Evolutionary conservation across 1,139 yeast species (phyloP).

Genomic region (Yamadazyma epiphylla): DNA sequence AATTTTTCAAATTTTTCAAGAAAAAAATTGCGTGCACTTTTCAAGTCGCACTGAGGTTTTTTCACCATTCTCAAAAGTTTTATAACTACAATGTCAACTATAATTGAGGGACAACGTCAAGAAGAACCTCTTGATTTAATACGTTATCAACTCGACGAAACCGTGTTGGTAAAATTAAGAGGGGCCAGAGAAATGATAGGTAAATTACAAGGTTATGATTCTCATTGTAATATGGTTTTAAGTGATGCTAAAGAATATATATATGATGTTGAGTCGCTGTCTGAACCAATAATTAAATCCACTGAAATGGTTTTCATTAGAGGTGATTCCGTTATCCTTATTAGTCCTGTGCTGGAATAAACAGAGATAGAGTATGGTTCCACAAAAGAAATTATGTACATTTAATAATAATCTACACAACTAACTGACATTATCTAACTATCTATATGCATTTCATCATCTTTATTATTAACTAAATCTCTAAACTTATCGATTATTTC

Average conservation of each 20-base stretch:
- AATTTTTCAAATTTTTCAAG: constrained; percentile 4
- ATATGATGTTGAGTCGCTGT: constrained; percentile 48
- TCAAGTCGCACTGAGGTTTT: too few species aligned
- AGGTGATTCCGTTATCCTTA: constrained; percentile 90
- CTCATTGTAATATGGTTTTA: constrained; percentile 92
- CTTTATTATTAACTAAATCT: constrained; percentile 15
- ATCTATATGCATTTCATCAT: constrained; percentile 11
- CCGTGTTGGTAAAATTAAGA: constrained; percentile 82
- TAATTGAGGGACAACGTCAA: constrained; percentile 28
- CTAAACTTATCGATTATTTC: constrained; percentile 25
- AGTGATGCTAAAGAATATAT: constrained; percentile 91
- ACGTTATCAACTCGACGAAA: constrained; percentile 82
- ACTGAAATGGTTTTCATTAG: constrained; percentile 93
- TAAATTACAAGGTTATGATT: constrained; percentile 88
- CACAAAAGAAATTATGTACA: too few species aligned
- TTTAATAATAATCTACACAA: too few species aligned
- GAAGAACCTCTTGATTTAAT: constrained; percentile 81
- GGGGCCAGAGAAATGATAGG: constrained; percentile 96
- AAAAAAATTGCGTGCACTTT: constrained; percentile 1
- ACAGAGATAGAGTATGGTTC: too few species aligned
- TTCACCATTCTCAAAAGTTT: too few species aligned
- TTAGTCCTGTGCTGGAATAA: constrained; percentile 52
- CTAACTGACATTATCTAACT: too few species aligned
- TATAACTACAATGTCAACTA: constrained; percentile 43
- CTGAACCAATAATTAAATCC: constrained; percentile 48